Conservation (phyloP, 306 rosid species). For the Inga leiocalycina region DNA sequence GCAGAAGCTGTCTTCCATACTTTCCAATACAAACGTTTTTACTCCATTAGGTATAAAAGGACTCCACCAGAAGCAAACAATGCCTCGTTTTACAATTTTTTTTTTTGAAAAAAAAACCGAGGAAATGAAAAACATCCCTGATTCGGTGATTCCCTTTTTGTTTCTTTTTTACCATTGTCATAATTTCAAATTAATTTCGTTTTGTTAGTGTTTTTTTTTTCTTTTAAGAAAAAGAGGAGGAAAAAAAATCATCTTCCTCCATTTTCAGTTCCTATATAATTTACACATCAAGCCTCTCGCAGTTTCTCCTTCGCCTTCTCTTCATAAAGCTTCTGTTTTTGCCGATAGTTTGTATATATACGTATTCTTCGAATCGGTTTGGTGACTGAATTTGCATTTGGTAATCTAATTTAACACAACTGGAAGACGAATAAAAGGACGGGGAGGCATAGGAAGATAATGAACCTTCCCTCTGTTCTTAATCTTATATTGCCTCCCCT, state of each 20-base stretch:
- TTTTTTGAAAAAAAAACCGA: background rate
- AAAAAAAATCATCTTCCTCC: slow-evolving; percentile 43
- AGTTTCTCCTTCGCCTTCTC: slow-evolving; percentile 63
- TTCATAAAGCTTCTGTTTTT: slow-evolving; percentile 42
- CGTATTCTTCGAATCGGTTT: slow-evolving; percentile 57
- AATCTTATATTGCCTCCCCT: slow-evolving; percentile 84
- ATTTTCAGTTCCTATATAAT: slow-evolving; percentile 67
- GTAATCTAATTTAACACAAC: slow-evolving; percentile 58
- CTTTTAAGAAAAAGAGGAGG: background rate
- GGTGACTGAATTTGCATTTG: slow-evolving; percentile 75
- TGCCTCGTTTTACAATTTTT: background rate
- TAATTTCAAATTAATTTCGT: slow-evolving; percentile 12
- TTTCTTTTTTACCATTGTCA: background rate
- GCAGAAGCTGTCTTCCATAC: background rate
- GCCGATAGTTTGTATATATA: slow-evolving; percentile 33
- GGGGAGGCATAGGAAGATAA: slow-evolving; percentile 73
- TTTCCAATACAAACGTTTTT: background rate
- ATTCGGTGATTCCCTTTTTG: background rate
- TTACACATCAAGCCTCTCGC: slow-evolving; percentile 53
- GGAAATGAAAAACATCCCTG: background rate
- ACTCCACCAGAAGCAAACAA: slow-evolving; percentile 6
- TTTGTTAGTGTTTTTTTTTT: background rate
- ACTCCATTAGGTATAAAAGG: slow-evolving; percentile 34
- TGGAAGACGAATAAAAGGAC: slow-evolving; percentile 56
- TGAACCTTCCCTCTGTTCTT: slow-evolving; percentile 76